Base-by-base conservation (phyloP, 306 rosid species). In the Lagenaria siceraria region DNA sequence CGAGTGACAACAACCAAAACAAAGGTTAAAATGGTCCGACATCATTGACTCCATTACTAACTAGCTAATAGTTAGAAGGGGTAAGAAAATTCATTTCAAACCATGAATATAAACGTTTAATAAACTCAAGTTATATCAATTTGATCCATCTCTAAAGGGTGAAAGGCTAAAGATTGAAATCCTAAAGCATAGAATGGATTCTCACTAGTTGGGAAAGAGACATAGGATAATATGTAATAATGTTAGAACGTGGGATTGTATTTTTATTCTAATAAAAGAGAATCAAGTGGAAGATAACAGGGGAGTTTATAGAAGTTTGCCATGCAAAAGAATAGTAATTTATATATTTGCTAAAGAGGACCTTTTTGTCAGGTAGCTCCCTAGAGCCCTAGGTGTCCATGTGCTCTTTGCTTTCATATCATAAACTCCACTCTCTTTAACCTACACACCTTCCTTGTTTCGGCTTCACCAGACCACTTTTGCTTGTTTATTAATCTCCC, bases 351-450 rank as follows among this genome's bases (percentile, higher is more conserved):
- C 21, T 24, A 65, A 77, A 80, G 88, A 83, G 77, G 60, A 73
- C 21, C 83, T 76, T 83, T 89, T 87, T 91, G 90, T 88, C 88
- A 66, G 81, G 87, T 84, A 85, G 87, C 82, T 69, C 75, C 55
- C 38, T 69, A 69, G 31, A 40, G 52, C 53, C 55, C 36, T 89
- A 79, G 90, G 89, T 78, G 82, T 88, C 92, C 96, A 93, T 90
- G 94, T 90, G 98, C 89, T 82, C 82, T 87, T 36, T 46, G 40
- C 85, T 87, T 79, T 68, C 43, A 84, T 93, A 87, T 91, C 89
- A 89, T 86, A 89, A 86, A 85, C 89, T 59, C 77, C 81, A 78
- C 82, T 24, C 52, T 21, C 11, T 38, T 9, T 4, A 69, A 42
- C 54, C 52, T 24, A 42, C 31, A 68, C 58, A 78, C 78, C 86